Evolutionary conservation across 495 filamentous ascomycete genomes (phyloP), one percentile per base, ranked within the genome.

Genomic region (Podospora sp.): DNA sequence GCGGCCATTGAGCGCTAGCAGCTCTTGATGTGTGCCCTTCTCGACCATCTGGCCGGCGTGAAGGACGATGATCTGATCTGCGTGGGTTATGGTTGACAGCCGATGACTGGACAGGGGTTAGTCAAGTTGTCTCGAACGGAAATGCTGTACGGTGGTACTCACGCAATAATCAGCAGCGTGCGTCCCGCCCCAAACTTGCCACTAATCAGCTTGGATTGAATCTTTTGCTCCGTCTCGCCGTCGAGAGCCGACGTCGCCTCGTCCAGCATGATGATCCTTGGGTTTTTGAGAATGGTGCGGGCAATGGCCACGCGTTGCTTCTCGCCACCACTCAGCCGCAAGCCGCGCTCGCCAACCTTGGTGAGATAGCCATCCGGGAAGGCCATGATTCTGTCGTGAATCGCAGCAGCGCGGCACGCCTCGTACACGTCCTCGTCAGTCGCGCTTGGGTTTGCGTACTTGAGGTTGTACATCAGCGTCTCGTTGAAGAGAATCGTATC

Each of bases 401-500:
- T 99, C 72, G 90, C 92, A 33, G 95, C 95, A 0, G 94, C 92
- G 55, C 90, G 85, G 74, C 94, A 97, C 6, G 95, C 95, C n/a
- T 88, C 89, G 69, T 86, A 92, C 2, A 99, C 90, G 33, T 97
- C 89, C 69, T 94, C 94, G 66, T 97, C 91, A 0, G 91, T 90
- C 16, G 90, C 94, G 36, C 83, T 73, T 35, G 91, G 92, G 75
- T 96, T 96, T 52, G 96, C 96, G 75, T 99, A 99, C 77, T 89
- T 92, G 63, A 99, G 80, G 72, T 99, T 99, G 80, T 98, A 87
- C 95, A 98, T 97, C 63, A 99, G 77, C 0, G 91, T 91, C 77
- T 98, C 95, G 75, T 99, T 98, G 85, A 99, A 99, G 59, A 99
- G 83, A 12, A 97, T 89, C 1, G 94, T 97, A 72, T 99, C 95